Percentiles rank a stretch among this genome's conserved stretches.
Evolutionary conservation across 371 early-diverging fungal species (phyloP).

Genomic region (Mucor irregularis): DNA sequence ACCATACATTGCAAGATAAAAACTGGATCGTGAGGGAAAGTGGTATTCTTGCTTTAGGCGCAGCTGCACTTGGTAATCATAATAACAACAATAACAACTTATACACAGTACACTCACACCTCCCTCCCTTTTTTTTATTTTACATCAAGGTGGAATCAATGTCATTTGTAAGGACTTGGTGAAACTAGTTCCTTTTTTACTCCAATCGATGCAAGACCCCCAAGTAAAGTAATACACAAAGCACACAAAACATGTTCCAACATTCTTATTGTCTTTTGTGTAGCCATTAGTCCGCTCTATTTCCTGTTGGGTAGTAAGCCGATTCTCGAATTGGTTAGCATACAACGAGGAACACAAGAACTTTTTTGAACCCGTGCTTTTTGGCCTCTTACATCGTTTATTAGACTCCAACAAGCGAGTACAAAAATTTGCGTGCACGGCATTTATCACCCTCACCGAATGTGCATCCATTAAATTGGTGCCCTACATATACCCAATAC

Average conservation of each 20-base stretch:
- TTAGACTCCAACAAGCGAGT: conserved; percentile 92
- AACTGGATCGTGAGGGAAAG: conserved; percentile 88
- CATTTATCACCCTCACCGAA: conserved; percentile 89
- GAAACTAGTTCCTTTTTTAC: conserved; percentile 73
- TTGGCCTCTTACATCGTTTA: conserved; percentile 71
- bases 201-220: conserved; percentile 68
- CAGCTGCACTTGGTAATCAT: conserved; percentile 77
- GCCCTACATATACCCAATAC: conserved; percentile 82
- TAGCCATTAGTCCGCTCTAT: conserved; percentile 83
- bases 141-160: conserved; percentile 54
- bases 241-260: neutral
- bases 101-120: neutral
- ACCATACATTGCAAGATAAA: conserved; percentile 60
- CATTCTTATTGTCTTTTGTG: neutral
- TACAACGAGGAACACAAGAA: conserved; percentile 57
- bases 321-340: conserved; percentile 86
- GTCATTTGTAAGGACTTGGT: conserved; percentile 81
- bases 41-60: conserved; percentile 92
- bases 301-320: conserved; percentile 90
- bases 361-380: conserved; percentile 82
- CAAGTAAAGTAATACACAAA: conserved; percentile 28
- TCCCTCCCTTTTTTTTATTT: neutral
- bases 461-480: conserved; percentile 71
- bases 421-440: conserved; percentile 93
- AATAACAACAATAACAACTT: too few relatives aligned